phyloP scores from a whole-genome alignment of 371 early-diverging fungal species.

The Funneliformis caledonium region DNA sequence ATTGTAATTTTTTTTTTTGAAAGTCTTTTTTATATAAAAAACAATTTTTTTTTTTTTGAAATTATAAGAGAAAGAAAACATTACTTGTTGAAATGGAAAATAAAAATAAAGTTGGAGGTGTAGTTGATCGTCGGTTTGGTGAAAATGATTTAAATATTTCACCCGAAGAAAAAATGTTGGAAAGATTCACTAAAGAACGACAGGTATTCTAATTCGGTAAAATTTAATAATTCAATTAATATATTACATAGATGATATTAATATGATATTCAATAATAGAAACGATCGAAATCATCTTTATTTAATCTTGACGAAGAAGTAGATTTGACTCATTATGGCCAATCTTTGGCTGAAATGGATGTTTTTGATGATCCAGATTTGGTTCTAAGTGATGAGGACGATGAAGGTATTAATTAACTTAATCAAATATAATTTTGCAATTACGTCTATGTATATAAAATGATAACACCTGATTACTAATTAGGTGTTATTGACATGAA shows the following conservation, averaged over 20 bases:
- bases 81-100: slow-evolving; percentile 76
- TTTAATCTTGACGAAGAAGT: slow-evolving; percentile 87
- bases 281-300: slow-evolving; percentile 49
- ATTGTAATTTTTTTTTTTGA: background rate
- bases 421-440: background rate
- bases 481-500: slow-evolving; percentile 70
- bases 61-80: slow-evolving; percentile 77
- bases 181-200: slow-evolving; percentile 89
- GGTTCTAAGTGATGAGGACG: slow-evolving; percentile 68
- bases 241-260: background rate
- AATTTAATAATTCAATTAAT: background rate
- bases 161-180: slow-evolving; percentile 94
- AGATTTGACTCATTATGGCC: slow-evolving; percentile 91
- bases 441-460: background rate
- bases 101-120: slow-evolving; percentile 71
- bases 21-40: background rate
- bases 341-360: slow-evolving; percentile 81
- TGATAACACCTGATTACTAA: background rate
- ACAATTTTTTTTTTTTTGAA: background rate
- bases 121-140: slow-evolving; percentile 95
- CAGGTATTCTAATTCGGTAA: slow-evolving; percentile 49
- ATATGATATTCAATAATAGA: slow-evolving; percentile 30
- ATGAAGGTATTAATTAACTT: slow-evolving; percentile 39
- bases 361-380: slow-evolving; percentile 76
- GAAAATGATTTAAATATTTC: slow-evolving; percentile 88